Evolutionary conservation across 176 grass and related monocot species (phyloP), one percentile per base, ranked within the genome.

Genomic region (Lolium perenne): DNA sequence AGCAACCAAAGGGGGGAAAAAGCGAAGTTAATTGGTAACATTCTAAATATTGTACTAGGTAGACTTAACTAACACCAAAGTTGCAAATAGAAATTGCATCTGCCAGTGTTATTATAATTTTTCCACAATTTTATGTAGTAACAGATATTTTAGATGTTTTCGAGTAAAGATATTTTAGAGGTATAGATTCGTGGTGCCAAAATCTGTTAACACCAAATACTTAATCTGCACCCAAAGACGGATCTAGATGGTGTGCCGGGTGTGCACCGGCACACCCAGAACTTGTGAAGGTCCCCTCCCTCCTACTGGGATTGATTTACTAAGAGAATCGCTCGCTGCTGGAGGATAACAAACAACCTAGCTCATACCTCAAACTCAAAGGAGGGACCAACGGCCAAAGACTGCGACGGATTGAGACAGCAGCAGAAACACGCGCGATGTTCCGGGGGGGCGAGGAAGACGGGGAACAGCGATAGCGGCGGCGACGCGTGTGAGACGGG

Each of bases 21-120:
- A 87, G 48, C 35, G 2, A 83, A 57, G 5, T 61, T 78, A 82
- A 77, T 15, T 25, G 38, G 17, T 46, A 48, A 56, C 76, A 76
- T 40, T 80, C 22, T 11, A 81, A 48, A 73, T 47, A 35, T n/a
- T 29, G 66, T 45, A 79, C 59, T 53, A 74, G 4, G 53, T 84
- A 35, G 68, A 78, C 26, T 82, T 7, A 87, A 74, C n/a, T 16
- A 46, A 76, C 20, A 25, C 47, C 53, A 73, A 81, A 46, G 83
- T 16, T 83, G 14, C 1, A 1, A 83, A 72, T 20, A 83, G 63
- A 71, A 48, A 60, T 7, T 79, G 10, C 15, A 72, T 88, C 38
- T 78, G 57, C 25, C 23, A 49, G 47, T 54, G 20, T 25, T 49
- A 29, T 35, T 35, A 83, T 26, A 71, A 18, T 63, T 62, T 43